Evolutionary conservation across 2,329 filamentous ascomycete species (phyloP).

Genomic region (Elsinoe fawcettii): DNA sequence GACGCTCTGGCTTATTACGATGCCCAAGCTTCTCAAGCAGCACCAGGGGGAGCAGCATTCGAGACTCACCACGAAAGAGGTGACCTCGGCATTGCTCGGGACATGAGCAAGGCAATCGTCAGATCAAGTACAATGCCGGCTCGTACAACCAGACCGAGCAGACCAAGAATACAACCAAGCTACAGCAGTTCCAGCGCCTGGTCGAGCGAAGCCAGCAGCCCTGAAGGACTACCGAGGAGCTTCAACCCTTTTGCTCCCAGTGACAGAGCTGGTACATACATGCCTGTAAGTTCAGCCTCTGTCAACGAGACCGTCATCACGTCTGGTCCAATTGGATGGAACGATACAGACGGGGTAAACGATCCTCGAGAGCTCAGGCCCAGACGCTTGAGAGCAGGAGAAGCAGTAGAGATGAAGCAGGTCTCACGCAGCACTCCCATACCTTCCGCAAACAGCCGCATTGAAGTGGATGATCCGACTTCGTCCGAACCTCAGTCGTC

Average conservation of each 20-base stretch:
- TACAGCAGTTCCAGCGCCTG: conserved; percentile 4
- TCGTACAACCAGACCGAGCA: background rate
- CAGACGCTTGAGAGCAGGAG: background rate
- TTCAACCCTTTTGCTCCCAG: conserved; percentile 7
- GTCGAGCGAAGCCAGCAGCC: background rate
- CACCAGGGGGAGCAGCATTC: conserved; percentile 36
- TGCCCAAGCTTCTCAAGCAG: conserved; percentile 47
- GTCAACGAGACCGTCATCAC: background rate
- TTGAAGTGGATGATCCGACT: too few relatives aligned
- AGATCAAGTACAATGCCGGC: conserved; percentile 1
- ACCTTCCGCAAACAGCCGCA: background rate
- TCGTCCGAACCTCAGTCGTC: background rate
- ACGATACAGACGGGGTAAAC: background rate
- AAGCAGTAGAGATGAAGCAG: conserved; percentile 6
- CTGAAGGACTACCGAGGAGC: background rate
- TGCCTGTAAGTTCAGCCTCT: background rate
- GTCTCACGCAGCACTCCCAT: background rate
- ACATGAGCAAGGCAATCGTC: background rate
- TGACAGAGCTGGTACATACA: background rate
- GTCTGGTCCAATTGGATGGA: background rate
- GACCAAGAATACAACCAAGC: background rate
- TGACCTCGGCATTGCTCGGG: background rate
- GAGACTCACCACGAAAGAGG: conserved; percentile 25
- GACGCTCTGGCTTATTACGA: conserved; percentile 67
- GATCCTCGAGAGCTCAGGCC: background rate